Percentiles rank a stretch among this genome's conserved stretches.
Evolutionary conservation across 345 rosid genomes (phyloP).

Genomic region (Leavenworthia alabamica): DNA sequence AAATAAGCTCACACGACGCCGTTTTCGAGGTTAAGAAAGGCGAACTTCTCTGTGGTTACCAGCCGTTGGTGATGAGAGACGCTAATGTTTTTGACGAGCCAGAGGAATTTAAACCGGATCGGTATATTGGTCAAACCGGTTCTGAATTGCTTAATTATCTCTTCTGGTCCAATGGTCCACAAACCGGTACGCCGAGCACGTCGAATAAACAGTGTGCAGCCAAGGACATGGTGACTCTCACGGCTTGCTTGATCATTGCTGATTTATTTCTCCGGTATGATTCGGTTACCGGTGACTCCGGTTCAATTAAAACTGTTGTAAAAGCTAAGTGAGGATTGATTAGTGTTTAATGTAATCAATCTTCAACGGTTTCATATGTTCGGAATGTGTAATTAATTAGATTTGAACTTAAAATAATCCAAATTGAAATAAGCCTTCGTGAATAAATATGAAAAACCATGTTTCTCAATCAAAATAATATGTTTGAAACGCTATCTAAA

Average conservation of each 20-base stretch:
- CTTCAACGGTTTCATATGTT: background rate
- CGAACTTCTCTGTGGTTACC: slow-evolving; percentile 80
- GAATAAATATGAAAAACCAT: too few species aligned
- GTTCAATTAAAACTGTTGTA: slow-evolving; percentile 46
- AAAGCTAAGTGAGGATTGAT: slow-evolving; percentile 27
- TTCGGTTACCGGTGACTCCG: slow-evolving; percentile 36
- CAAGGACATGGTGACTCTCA: slow-evolving; percentile 56
- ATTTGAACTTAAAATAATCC: background rate
- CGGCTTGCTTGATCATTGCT: slow-evolving; percentile 54
- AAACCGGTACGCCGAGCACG: slow-evolving; percentile 55
- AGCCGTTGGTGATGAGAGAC: slow-evolving; percentile 63
- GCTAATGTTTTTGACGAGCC: slow-evolving; percentile 57
- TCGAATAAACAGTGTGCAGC: slow-evolving; percentile 80
- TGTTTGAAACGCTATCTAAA: too few species aligned
- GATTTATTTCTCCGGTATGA: slow-evolving; percentile 56
- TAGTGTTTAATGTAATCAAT: background rate
- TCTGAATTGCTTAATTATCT: slow-evolving; percentile 43
- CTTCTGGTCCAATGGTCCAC: slow-evolving; percentile 87
- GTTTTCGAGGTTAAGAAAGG: slow-evolving; percentile 59
- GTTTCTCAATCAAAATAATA: too few species aligned
- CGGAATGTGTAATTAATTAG: background rate
- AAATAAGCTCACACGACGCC: slow-evolving; percentile 58
- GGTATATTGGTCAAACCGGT: slow-evolving; percentile 51
- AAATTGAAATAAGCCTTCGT: too few species aligned
- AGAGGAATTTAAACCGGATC: slow-evolving; percentile 57